phyloP scores from a whole-genome alignment of 345 rosid species.

The Populus deltoides region DNA sequence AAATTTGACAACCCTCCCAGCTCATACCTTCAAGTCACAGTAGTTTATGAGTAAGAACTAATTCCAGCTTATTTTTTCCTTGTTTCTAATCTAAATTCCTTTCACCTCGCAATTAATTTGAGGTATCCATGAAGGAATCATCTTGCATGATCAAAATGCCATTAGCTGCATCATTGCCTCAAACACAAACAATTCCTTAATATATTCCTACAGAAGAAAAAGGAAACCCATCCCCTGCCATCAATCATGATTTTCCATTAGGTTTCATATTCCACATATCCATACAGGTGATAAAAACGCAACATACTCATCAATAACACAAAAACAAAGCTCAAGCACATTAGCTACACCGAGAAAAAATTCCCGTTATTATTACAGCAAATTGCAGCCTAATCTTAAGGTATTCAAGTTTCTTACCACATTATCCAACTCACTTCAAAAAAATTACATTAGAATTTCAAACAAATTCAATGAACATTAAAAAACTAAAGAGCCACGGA shows the following conservation, averaged over 20 bases:
- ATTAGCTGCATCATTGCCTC: not conserved
- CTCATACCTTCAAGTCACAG: not conserved
- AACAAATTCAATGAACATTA: not conserved
- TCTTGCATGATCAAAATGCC: not conserved
- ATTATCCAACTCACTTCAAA: not conserved
- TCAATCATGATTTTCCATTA: no score
- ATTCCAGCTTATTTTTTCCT: not conserved
- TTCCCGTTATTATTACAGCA: not conserved
- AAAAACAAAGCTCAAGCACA: not conserved
- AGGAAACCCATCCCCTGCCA: no score
- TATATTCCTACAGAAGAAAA: not conserved
- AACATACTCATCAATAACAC: not conserved
- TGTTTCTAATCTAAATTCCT: not conserved
- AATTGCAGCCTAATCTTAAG: not conserved
- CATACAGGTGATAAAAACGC: not conserved
- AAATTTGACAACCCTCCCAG: not conserved
- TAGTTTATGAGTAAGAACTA: not conserved
- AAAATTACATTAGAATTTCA: not conserved
- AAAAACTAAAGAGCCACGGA: not conserved
- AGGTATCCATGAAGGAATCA: not conserved
- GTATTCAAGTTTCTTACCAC: not conserved
- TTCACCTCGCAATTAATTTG: not conserved
- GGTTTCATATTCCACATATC: not conserved
- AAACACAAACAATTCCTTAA: not conserved
- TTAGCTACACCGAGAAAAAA: not conserved